A percentile compares a stretch with the other conserved stretches of the same genome.
Evolutionary conservation across 768 basidiomycete genomes (phyloP).

Genomic region (Termitomyces bulborhizus): DNA sequence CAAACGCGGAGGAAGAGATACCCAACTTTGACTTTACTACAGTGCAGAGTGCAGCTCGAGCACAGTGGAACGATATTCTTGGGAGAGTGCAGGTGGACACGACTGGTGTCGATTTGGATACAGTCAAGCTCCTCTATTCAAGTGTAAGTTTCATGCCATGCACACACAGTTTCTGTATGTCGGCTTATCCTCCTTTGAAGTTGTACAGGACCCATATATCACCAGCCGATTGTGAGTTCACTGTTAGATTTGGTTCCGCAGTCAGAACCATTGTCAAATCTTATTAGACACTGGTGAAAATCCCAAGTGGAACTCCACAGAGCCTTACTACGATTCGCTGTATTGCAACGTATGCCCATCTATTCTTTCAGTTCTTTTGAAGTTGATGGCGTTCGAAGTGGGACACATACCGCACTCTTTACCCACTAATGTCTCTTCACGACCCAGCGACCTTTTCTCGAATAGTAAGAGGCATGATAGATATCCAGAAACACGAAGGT

Average conservation of each 20-base stretch:
- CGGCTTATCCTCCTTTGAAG: slow-evolving; percentile 17
- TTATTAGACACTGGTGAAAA: slow-evolving; percentile 55
- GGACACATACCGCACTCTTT: slow-evolving; percentile 62
- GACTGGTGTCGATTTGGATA: slow-evolving; percentile 40
- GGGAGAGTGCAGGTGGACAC: slow-evolving; percentile 48
- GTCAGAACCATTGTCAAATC: not conserved
- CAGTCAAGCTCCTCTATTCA: slow-evolving; percentile 51
- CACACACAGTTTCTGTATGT: not conserved
- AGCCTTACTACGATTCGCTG: slow-evolving; percentile 62
- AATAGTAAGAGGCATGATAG: slow-evolving; percentile 60
- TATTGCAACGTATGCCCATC: slow-evolving; percentile 54
- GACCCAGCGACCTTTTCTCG: slow-evolving; percentile 53
- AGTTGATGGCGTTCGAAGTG: slow-evolving; percentile 29
- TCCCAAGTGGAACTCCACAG: slow-evolving; percentile 54
- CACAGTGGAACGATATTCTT: slow-evolving; percentile 53
- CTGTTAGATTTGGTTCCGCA: not conserved
- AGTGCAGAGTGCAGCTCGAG: slow-evolving; percentile 35
- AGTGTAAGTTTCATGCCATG: slow-evolving; percentile 29
- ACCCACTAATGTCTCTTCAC: slow-evolving; percentile 57
- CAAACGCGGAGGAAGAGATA: slow-evolving; percentile 56
- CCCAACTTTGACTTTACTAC: slow-evolving; percentile 49
- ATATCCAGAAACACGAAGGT: slow-evolving; percentile 65
- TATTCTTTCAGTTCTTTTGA: not conserved
- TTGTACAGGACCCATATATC: slow-evolving; percentile 58
- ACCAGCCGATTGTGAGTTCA: slow-evolving; percentile 53